Evolutionary conservation across 805 yeast species (phyloP).

Genomic region (Suhomyces sp.): DNA sequence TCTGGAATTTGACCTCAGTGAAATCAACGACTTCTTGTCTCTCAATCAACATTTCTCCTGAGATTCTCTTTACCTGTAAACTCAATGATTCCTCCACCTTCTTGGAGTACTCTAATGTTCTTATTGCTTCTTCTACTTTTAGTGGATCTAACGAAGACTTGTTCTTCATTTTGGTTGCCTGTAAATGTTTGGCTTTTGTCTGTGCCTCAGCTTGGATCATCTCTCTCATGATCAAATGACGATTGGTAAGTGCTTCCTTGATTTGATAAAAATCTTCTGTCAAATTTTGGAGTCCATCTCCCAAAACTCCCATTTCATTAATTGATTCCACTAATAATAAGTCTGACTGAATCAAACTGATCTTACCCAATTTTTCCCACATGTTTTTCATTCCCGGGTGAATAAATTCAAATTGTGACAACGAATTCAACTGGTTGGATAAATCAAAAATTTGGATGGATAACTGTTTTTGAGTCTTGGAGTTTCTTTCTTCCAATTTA

Average conservation of each 20-base stretch:
- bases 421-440: constrained; percentile 37
- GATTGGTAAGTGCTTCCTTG: constrained; percentile 88
- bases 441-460: constrained; percentile 49
- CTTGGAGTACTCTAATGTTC: constrained; percentile 74
- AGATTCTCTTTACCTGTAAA: constrained; percentile 76
- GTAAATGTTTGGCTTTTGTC: constrained; percentile 66
- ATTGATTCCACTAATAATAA: constrained; percentile 69
- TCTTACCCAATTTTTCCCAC: constrained; percentile 78
- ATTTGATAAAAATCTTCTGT: constrained; percentile 78
- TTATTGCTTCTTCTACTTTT: constrained; percentile 86
- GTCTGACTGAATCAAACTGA: constrained; percentile 71
- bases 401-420: constrained; percentile 44
- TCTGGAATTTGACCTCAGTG: constrained; percentile 56
- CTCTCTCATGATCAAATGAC: constrained; percentile 92
- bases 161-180: constrained; percentile 69
- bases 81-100: constrained; percentile 72
- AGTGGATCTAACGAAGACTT: constrained; percentile 77
- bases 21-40: constrained; percentile 56
- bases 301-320: constrained; percentile 69
- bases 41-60: constrained; percentile 82
- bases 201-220: constrained; percentile 72
- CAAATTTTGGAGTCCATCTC: constrained; percentile 68
- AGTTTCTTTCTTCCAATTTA: constrained; percentile 50
- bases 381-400: constrained; percentile 70
- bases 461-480: constrained; percentile 57